These are phyloP conservation scores for Evernia prunastri DNA, from an alignment of 495 filamentous ascomycete species.

Conservation along the genomic window DNA sequence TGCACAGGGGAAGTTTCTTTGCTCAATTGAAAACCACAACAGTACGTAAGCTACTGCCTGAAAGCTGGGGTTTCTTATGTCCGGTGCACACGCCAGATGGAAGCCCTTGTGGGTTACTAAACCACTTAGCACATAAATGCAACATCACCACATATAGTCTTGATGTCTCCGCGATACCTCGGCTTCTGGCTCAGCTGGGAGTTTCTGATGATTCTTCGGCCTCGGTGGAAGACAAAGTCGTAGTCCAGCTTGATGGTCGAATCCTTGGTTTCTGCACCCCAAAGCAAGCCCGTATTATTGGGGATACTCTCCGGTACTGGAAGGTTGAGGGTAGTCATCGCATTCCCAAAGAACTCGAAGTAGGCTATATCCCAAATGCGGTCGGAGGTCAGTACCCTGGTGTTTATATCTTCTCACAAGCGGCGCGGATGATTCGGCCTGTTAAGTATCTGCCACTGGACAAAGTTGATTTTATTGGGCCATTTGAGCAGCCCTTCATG, in stretches of 20 bases:
- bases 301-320: constrained; percentile 82
- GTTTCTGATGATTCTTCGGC: constrained; percentile 64
- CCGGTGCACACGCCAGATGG: constrained; percentile 98
- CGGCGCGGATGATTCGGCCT: constrained; percentile 81
- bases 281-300: constrained; percentile 67
- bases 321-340: constrained; percentile 88
- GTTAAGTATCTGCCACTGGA: constrained; percentile 86
- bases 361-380: constrained; percentile 83
- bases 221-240: constrained; percentile 70
- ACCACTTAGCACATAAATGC: constrained; percentile 94
- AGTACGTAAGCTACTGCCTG: constrained; percentile 87
- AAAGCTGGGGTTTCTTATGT: constrained; percentile 97
- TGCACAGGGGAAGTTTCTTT: constrained; percentile 98
- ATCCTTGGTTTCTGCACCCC: constrained; percentile 88
- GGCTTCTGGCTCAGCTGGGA: constrained; percentile 68
- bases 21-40: constrained; percentile 95
- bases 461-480: constrained; percentile 79
- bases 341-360: constrained; percentile 79
- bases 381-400: constrained; percentile 90
- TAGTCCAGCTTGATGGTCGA: constrained; percentile 81
- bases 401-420: constrained; percentile 82
- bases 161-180: constrained; percentile 65
- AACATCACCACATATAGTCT: constrained; percentile 67
- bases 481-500: constrained; percentile 97
- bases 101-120: constrained; percentile 85